Conservation (phyloP, 805 yeast genomes). For the Candida boleticola region DNA sequence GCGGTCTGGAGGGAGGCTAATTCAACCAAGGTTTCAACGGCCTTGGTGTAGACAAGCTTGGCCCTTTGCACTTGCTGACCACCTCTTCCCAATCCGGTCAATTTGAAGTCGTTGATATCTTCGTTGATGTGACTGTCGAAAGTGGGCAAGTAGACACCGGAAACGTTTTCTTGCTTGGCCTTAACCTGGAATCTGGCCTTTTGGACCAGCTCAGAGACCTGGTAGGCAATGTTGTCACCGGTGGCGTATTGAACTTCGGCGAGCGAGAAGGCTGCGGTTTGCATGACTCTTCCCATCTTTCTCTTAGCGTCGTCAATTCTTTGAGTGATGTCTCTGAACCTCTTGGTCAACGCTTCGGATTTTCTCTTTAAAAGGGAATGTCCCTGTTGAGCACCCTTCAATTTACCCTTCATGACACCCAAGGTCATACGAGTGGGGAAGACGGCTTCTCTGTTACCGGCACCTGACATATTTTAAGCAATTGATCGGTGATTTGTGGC, state of each 20-base stretch:
- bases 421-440: constrained; percentile 98
- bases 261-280: constrained; percentile 93
- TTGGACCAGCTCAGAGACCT: constrained; percentile 91
- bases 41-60: constrained; percentile 86
- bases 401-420: constrained; percentile 89
- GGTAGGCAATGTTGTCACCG: constrained; percentile 92
- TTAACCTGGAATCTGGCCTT: constrained; percentile 86
- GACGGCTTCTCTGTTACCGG: constrained; percentile 87
- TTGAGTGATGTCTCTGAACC: constrained; percentile 93
- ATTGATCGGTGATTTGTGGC: too few relatives aligned
- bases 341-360: constrained; percentile 93
- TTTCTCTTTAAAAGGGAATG: constrained; percentile 90
- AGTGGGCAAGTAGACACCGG: constrained; percentile 92
- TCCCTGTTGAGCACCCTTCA: constrained; percentile 97
- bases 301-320: constrained; percentile 93
- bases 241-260: constrained; percentile 98
- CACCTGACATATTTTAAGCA: constrained; percentile 57
- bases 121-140: constrained; percentile 84
- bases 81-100: constrained; percentile 97
- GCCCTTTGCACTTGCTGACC: constrained; percentile 98
- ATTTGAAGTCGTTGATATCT: constrained; percentile 85
- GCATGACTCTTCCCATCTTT: constrained; percentile 98
- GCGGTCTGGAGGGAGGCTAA: constrained; percentile 96
- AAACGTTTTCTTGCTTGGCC: constrained; percentile 92
- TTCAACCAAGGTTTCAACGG: constrained; percentile 96